A percentile compares a stretch with the other conserved stretches of the same genome.
Evolutionary conservation across 169 alveolate genomes (phyloP).

Genomic region (Babesia microti): DNA sequence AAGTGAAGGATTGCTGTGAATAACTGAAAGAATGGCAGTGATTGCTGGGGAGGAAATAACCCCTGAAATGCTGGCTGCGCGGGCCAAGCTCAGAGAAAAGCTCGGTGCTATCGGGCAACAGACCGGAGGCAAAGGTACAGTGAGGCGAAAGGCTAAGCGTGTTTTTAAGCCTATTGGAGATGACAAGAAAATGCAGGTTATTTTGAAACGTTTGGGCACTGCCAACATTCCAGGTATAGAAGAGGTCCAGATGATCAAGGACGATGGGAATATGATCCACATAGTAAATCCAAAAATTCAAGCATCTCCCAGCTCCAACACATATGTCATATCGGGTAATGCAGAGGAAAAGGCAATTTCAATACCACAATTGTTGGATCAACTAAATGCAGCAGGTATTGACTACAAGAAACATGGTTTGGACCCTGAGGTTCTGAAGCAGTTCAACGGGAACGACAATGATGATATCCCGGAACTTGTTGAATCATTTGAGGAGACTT

Average conservation of each 20-base stretch:
- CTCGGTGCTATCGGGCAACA: slow-evolving; percentile 79
- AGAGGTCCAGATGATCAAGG: slow-evolving; percentile 89
- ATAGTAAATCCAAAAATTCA: slow-evolving; percentile 85
- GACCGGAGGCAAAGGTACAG: slow-evolving; percentile 92
- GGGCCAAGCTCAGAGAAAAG: slow-evolving; percentile 82
- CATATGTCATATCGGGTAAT: slow-evolving; percentile 84
- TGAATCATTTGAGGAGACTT: slow-evolving; percentile 61
- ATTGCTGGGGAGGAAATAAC: slow-evolving; percentile 55
- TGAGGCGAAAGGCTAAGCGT: slow-evolving; percentile 84
- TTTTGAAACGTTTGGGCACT: slow-evolving; percentile 83
- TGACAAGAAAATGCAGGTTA: slow-evolving; percentile 82
- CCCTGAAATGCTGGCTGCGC: slow-evolving; percentile 81
- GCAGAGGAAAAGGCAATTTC: slow-evolving; percentile 78
- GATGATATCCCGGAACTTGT: slow-evolving; percentile 64
- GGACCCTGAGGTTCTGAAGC: slow-evolving; percentile 31
- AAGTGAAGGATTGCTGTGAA: no score
- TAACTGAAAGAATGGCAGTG: slow-evolving; percentile 21
- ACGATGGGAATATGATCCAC: slow-evolving; percentile 83
- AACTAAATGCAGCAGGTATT: slow-evolving; percentile 56
- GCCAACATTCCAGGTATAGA: slow-evolving; percentile 86
- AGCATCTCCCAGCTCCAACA: slow-evolving; percentile 86
- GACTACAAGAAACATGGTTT: slow-evolving; percentile 48
- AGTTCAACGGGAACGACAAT: slow-evolving; percentile 35
- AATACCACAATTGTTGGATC: slow-evolving; percentile 63
- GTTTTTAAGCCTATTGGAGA: slow-evolving; percentile 79